Conservation (phyloP, 164 flowering plant genomes). For the grape (Vitis vinifera) region ASM3070453v1 NC_081818.1:27094001-27094500, state of each 20-base stretch:
- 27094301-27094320: constrained; percentile 11
- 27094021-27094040: constrained; percentile 1
- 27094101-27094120: constrained; percentile 16
- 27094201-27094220: constrained; percentile 29
- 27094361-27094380: constrained; percentile 22
- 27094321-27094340: constrained; percentile 17
- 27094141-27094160: constrained; percentile 29
- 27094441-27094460: constrained; percentile 9
- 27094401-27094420: constrained; percentile 32
- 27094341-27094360: constrained; percentile 12
- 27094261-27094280: constrained; percentile 20
- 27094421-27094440: constrained; percentile 34
- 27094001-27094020: constrained; percentile 58
- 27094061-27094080: constrained; percentile 1
- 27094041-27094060: constrained; percentile 4
- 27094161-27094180: constrained; percentile 20
- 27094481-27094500: too few species aligned
- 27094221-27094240: constrained; percentile 9
- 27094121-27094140: constrained; percentile 11
- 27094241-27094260: constrained; percentile 16
- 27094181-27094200: constrained; percentile 22
- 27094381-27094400: constrained; percentile 34
- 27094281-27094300: constrained; percentile 2
- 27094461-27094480: too few species aligned
- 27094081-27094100: constrained; percentile 6